These are phyloP conservation scores for Saccharomyces jurei DNA, from an alignment of 805 yeast species.

Conservation along the genomic window DNA sequence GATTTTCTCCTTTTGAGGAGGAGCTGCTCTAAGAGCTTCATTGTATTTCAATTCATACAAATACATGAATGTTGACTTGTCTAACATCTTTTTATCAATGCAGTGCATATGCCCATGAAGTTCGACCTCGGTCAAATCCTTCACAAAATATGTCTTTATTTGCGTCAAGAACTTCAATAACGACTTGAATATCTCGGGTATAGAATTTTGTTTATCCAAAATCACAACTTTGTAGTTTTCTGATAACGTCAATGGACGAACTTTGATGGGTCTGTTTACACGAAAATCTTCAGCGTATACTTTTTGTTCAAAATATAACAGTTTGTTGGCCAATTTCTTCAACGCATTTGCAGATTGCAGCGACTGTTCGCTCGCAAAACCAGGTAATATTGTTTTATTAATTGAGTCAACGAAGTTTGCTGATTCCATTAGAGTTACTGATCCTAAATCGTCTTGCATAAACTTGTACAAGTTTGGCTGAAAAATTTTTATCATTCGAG, in stretches of 20 bases:
- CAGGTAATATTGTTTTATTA: slow-evolving; percentile 2
- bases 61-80: slow-evolving; percentile 16
- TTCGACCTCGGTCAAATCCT: slow-evolving; percentile 9
- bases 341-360: neutral
- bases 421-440: neutral
- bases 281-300: slow-evolving; percentile 8
- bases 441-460: slow-evolving; percentile 1
- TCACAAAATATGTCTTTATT: slow-evolving; percentile 15
- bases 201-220: slow-evolving; percentile 4
- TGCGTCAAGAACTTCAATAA: slow-evolving; percentile 11
- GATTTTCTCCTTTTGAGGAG: slow-evolving; percentile 2
- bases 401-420: slow-evolving; percentile 2
- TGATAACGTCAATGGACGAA: slow-evolving; percentile 5
- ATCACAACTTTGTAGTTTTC: slow-evolving; percentile 16
- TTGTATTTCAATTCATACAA: slow-evolving; percentile 10
- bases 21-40: neutral
- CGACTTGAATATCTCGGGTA: slow-evolving; percentile 9
- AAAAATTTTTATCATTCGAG: slow-evolving; percentile 9
- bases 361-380: neutral
- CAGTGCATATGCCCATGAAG: slow-evolving; percentile 12
- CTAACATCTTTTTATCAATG: slow-evolving; percentile 15
- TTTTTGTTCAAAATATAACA: slow-evolving; percentile 7
- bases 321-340: neutral
- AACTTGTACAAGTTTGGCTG: slow-evolving; percentile 15
- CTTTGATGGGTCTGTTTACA: slow-evolving; percentile 1